These are phyloP conservation scores for Senecio squalidus DNA, from an alignment of 140 eudicot genomes.

Conservation along the genomic window DNA sequence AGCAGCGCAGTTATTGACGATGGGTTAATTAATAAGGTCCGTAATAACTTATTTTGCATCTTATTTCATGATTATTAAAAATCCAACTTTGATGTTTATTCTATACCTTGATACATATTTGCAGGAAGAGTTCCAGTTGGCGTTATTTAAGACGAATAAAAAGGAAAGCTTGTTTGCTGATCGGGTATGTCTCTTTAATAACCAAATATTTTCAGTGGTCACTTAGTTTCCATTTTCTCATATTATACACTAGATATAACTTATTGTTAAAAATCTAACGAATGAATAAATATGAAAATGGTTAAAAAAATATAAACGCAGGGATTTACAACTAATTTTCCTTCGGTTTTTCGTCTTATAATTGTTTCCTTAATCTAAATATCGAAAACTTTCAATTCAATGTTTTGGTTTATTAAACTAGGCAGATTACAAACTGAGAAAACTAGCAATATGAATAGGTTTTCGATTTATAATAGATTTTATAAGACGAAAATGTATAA, in stretches of 20 bases:
- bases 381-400: too few species aligned
- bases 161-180: constrained; percentile 76
- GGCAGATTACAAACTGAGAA: neutral
- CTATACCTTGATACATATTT: constrained; percentile 10
- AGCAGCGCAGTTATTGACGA: constrained; percentile 77
- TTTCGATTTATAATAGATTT: neutral
- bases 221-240: too few species aligned
- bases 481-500: neutral
- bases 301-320: too few species aligned
- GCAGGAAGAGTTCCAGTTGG: constrained; percentile 62
- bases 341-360: too few species aligned
- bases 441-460: constrained; percentile 2
- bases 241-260: too few species aligned
- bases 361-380: too few species aligned
- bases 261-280: too few species aligned
- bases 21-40: constrained; percentile 72
- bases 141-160: constrained; percentile 55
- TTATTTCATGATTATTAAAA: neutral
- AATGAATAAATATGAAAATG: too few species aligned
- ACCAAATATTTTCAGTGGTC: constrained; percentile 1
- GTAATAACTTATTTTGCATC: neutral
- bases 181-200: constrained; percentile 43
- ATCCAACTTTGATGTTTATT: constrained; percentile 12
- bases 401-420: too few species aligned
- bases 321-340: too few species aligned